Conservation (phyloP, 192 early-diverging fungal species). For the Entophlyctis helioformis region DNA sequence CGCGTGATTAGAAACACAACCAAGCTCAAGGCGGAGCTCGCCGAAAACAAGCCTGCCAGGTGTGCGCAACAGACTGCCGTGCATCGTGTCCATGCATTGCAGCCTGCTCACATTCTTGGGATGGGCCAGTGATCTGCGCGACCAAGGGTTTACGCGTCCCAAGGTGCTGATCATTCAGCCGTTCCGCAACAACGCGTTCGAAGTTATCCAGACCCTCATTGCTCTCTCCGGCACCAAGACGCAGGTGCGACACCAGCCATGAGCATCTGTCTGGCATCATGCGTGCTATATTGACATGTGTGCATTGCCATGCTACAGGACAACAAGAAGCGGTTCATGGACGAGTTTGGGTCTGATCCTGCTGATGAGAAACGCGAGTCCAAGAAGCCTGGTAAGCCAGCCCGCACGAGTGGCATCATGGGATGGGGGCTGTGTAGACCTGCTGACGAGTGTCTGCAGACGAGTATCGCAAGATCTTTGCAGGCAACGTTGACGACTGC, state of each 20-base stretch:
- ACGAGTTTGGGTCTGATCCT: conserved; percentile 59
- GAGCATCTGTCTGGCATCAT: neutral
- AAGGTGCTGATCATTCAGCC: conserved; percentile 84
- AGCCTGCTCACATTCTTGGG: neutral
- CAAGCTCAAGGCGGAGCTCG: conserved; percentile 41
- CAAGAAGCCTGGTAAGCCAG: conserved; percentile 43
- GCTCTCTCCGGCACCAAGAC: conserved; percentile 69
- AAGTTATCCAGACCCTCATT: conserved; percentile 66
- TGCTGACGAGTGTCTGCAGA: conserved; percentile 10
- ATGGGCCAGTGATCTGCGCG: conserved; percentile 58
- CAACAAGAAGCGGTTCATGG: conserved; percentile 69
- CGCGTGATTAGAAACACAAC: conserved; percentile 70
- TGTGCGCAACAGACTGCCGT: neutral
- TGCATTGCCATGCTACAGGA: conserved; percentile 30
- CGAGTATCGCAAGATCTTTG: conserved; percentile 75
- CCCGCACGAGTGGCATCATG: too few species aligned
- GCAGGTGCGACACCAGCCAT: conserved; percentile 31
- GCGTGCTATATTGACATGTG: neutral
- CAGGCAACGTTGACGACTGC: conserved; percentile 90
- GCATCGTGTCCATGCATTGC: too few species aligned
- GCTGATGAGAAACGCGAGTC: conserved; percentile 48
- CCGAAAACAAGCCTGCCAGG: neutral
- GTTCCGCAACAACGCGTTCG: conserved; percentile 70
- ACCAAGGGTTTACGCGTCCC: conserved; percentile 93
- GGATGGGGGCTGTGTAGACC: too few species aligned